Evolutionary conservation across 2,329 filamentous ascomycete species (phyloP), one percentile per base, ranked within the genome.

Genomic region (Xylariaceae sp.): DNA sequence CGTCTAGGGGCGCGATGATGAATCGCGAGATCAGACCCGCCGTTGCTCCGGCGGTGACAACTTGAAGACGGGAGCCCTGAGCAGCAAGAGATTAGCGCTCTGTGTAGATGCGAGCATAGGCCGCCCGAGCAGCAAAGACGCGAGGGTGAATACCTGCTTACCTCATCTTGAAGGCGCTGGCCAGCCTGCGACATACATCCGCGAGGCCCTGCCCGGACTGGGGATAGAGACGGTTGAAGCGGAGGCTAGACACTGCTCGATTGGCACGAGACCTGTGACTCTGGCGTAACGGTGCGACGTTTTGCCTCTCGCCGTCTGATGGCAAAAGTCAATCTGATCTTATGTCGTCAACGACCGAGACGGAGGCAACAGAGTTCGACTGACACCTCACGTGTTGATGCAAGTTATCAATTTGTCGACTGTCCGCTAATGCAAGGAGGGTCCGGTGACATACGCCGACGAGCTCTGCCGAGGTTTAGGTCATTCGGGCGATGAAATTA

Each of bases 1-100:
- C 93, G 65, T 98, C 93, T 52, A 98, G 85, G 39, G 93, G 93
- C 15, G 93, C 89, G 61, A 97, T 85, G 60, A 93, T 80, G 72
- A 98, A 97, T 62, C 90, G 85, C 41, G 93, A 93, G 50, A 97
- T 81, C 52, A 97, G 78, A 44, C 93, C 93, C 50, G 93, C 88
- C 52, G 72, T 71, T 36, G 72, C 76, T 41, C 78, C 78, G 32
- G 78, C 76, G 34, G 68, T 61, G 38, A 79, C 68, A 47, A 78
- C 75, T 59, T 81, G 77, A 34, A 75, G 63, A 48, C 64, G 71
- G 39, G 77, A 72, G 63, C 78, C 78, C 74, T 78, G 43, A 7
- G 18, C 6, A 26, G 22, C 22, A 11, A 26, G 11, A 26, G 22
- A 26, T 26, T 11, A 26, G 22, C 22, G 6, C 6, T 26, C 22